These are phyloP conservation scores for Dipodascus geniculatus DNA, from an alignment of 805 yeast genomes.

Conservation along the genomic window DNA sequence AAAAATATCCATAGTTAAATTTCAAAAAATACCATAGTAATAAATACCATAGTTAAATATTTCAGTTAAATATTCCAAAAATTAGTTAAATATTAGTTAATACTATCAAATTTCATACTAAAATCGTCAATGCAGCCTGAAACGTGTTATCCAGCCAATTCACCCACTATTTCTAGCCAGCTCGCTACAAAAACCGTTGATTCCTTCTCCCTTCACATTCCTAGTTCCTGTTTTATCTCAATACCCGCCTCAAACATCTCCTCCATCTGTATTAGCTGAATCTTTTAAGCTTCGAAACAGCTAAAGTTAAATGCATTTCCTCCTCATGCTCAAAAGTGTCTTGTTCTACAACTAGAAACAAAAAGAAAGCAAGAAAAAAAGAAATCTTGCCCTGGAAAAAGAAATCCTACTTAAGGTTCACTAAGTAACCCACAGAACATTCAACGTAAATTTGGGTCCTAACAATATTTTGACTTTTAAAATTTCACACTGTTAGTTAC, in stretches of 20 bases:
- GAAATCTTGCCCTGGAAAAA: neutral
- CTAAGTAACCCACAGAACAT: neutral
- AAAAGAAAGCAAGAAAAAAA: neutral
- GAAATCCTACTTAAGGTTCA: neutral
- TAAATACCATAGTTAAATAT: too few relatives aligned
- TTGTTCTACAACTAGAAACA: neutral
- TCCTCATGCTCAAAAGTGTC: neutral
- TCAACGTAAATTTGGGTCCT: neutral
- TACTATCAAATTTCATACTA: neutral
- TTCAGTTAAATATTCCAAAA: neutral
- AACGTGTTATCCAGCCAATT: neutral
- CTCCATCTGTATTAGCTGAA: neutral
- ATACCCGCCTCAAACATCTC: neutral
- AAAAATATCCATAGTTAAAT: too few relatives aligned
- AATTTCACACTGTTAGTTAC: neutral
- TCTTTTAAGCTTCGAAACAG: neutral
- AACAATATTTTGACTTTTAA: neutral
- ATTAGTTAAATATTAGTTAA: too few relatives aligned
- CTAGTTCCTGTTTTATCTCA: neutral
- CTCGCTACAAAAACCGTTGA: neutral
- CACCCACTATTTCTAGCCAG: neutral
- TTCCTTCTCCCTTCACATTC: neutral
- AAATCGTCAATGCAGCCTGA: neutral
- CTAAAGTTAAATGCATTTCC: neutral
- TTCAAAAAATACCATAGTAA: too few relatives aligned